Conservation (phyloP, 2,329 filamentous ascomycete genomes). For the Fusarium subtropicale region DNA sequence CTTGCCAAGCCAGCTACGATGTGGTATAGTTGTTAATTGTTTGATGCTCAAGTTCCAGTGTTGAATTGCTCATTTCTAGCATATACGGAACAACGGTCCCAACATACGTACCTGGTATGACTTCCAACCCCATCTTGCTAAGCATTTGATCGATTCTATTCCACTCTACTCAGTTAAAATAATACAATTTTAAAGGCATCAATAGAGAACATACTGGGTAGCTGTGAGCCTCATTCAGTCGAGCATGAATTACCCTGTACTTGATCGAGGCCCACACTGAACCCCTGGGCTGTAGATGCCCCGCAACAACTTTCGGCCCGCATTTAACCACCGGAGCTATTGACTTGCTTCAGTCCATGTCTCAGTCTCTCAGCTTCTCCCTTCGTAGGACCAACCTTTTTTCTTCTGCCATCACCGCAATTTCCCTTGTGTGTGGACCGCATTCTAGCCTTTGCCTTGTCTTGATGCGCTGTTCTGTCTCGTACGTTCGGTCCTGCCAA, state of each 20-base stretch:
- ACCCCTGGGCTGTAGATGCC: not conserved
- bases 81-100: not conserved
- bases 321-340: not conserved
- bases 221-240: not conserved
- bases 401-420: constrained; percentile 13
- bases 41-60: not conserved
- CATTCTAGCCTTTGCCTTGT: not conserved
- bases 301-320: constrained; percentile 31
- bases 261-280: not conserved
- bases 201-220: not conserved
- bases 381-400: constrained; percentile 21
- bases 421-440: constrained; percentile 10
- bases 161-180: not conserved
- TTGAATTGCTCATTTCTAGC: not conserved
- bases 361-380: constrained; percentile 34
- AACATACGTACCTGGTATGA: too few species aligned
- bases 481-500: not conserved
- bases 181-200: not conserved
- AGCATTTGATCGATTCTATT: fast-evolving
- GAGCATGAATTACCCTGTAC: constrained; percentile 10
- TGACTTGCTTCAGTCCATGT: not conserved
- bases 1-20: fast-evolving
- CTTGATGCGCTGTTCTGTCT: constrained; percentile 1
- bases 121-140: not conserved
- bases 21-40: fast-evolving